Evolutionary conservation across 208 protist species (phyloP), one percentile per base, ranked within the genome.

Genomic region (Acanthamoeba castellanii): DNA sequence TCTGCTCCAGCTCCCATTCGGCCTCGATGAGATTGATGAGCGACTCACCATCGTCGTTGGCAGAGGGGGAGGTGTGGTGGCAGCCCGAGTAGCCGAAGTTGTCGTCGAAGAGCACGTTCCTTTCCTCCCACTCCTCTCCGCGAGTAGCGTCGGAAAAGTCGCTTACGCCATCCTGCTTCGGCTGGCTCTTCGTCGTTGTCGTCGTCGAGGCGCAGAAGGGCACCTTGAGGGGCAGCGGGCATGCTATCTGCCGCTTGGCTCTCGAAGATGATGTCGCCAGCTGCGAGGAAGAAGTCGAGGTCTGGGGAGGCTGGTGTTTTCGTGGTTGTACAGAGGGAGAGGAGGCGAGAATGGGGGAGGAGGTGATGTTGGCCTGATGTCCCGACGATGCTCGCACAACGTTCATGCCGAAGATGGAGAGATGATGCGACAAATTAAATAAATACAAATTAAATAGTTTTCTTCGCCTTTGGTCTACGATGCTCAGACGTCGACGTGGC

Each of bases 11-110:
- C n/a, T 76, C 68, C 68, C 68, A 76, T 27, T 45, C 32, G 30
- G 68, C 68, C n/a, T 76, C 68, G 32, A 76, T 76, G 32, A 76
- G 68, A 27, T 76, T 76, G 32, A 76, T 45, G 32, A 76, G 68
- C 30, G 68, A 76, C 37, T 76, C 68, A 27, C 34, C 68, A 37
- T 76, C 68, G 68, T 76, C 68, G 68, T n/a, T 64, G 22, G 59
- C 5, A n/a, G 59, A 64, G 59, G 59, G n/a, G n/a, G n/a, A n/a
- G n/a, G n/a, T n/a, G n/a, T n/a, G 3, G 18, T 5, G 59, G 59
- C 20, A 22, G 13, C 59, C 59, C 59, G 59, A 4, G 59, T 64
- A 64, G 18, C 59, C 59, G 59, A 64, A n/a, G 59, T 16, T 64
- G 59, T 64, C 59, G 20, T 64, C 59, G 20, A 64, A 64, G 59